Percentiles rank a stretch among this genome's conserved stretches.
Evolutionary conservation across 306 rosid species (phyloP).

Genomic region (Pueraria montana): DNA sequence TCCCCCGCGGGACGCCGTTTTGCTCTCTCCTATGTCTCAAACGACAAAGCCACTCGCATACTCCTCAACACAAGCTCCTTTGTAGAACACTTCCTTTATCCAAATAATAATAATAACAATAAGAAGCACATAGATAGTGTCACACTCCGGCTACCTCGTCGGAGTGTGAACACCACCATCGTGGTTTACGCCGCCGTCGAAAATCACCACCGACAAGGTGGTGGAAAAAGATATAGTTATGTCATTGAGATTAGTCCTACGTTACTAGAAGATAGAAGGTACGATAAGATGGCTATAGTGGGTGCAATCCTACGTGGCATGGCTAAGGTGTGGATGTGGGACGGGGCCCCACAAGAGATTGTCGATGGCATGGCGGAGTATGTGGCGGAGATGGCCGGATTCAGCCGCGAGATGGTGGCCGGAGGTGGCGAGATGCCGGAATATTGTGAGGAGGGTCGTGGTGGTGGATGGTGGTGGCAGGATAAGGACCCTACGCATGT

Average conservation of each 20-base stretch:
- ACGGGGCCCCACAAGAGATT: conserved; percentile 63
- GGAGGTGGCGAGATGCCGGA: conserved; percentile 4
- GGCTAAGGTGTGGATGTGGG: conserved; percentile 71
- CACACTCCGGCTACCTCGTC: conserved; percentile 58
- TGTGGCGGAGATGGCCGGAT: conserved; percentile 51
- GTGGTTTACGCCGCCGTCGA: background rate
- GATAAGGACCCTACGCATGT: conserved; percentile 58
- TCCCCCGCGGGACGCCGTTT: conserved; percentile 59
- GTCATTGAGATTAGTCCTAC: conserved; percentile 58
- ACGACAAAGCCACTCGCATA: conserved; percentile 68
- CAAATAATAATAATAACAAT: background rate
- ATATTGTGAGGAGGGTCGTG: conserved; percentile 29
- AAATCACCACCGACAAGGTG: background rate
- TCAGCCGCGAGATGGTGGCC: background rate
- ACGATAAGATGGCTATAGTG: conserved; percentile 45
- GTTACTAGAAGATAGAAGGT: conserved; percentile 48
- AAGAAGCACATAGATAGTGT: conserved; percentile 60
- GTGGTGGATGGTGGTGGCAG: conserved; percentile 61
- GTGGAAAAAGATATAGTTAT: background rate
- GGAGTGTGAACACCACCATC: conserved; percentile 27
- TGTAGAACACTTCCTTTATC: conserved; percentile 60
- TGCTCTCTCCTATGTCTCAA: conserved; percentile 65
- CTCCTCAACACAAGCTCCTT: conserved; percentile 64
- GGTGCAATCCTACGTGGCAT: conserved; percentile 63
- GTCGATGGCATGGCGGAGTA: conserved; percentile 75